phyloP scores from a whole-genome alignment of 164 flowering plant species.

The Sextonia rubra region DNA sequence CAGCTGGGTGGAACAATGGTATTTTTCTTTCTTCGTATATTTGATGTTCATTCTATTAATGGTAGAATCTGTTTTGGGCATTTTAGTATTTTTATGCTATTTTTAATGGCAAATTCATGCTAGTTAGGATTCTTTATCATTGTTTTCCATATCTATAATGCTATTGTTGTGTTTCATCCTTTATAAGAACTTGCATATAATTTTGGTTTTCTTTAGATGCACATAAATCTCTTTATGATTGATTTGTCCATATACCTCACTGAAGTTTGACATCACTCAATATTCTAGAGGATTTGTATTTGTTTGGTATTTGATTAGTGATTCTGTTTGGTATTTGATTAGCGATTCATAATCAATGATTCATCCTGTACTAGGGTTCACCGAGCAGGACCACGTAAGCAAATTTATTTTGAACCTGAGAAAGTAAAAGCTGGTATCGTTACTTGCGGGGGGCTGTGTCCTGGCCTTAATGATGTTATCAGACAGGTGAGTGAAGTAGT shows the following conservation, averaged over 20 bases:
- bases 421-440: constrained; percentile 90
- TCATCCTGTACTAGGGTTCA: constrained; percentile 56
- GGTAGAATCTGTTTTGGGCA: background rate
- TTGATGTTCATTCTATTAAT: too few species aligned
- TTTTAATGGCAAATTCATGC: background rate
- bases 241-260: background rate
- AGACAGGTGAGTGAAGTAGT: constrained; percentile 50
- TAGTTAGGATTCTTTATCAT: background rate
- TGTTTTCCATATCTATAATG: background rate
- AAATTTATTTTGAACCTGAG: constrained; percentile 80
- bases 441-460: constrained; percentile 92
- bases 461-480: constrained; percentile 94
- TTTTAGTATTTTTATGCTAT: background rate
- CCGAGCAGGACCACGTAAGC: constrained; percentile 93
- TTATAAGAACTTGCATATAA: too few species aligned
- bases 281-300: background rate
- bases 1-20: constrained; percentile 97
- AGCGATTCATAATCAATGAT: background rate
- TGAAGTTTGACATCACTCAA: background rate
- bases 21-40: constrained; percentile 7
- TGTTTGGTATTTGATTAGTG: too few species aligned
- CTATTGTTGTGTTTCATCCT: too few species aligned
- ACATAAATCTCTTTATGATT: background rate
- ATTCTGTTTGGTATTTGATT: constrained; percentile 2
- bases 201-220: too few species aligned